phyloP scores from a whole-genome alignment of 1,139 yeast genomes.

The Candida gigantensis region DNA sequence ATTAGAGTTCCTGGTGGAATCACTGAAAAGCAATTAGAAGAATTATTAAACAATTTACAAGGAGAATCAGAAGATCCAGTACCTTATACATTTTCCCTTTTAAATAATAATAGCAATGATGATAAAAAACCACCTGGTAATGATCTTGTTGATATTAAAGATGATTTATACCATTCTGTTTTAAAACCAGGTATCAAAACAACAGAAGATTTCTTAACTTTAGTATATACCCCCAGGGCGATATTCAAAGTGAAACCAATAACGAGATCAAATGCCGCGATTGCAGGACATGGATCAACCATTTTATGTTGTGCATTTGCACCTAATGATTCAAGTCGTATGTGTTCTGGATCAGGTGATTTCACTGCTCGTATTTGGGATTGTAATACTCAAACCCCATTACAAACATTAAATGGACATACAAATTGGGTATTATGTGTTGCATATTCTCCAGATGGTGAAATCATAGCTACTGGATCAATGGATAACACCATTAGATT shows the following conservation, averaged over 20 bases:
- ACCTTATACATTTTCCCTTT: conserved; percentile 82
- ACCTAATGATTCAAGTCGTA: conserved; percentile 79
- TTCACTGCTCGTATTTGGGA: conserved; percentile 98
- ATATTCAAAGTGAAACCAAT: conserved; percentile 91
- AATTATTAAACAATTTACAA: conserved; percentile 73
- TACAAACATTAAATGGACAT: conserved; percentile 80
- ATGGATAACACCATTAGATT: conserved; percentile 88
- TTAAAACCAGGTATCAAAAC: conserved; percentile 84
- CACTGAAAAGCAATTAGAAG: conserved; percentile 83
- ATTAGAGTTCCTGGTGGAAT: conserved; percentile 90
- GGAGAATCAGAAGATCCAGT: conserved; percentile 77
- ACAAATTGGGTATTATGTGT: conserved; percentile 93
- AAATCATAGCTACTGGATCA: conserved; percentile 89
- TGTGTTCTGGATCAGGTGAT: conserved; percentile 98
- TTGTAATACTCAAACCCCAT: conserved; percentile 91
- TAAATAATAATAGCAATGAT: conserved; percentile 45
- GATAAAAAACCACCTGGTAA: conserved; percentile 19
- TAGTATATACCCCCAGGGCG: conserved; percentile 93
- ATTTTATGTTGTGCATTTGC: conserved; percentile 92
- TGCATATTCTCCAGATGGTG: conserved; percentile 93
- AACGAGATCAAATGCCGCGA: conserved; percentile 88
- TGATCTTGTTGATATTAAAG: conserved; percentile 68
- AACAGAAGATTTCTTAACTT: conserved; percentile 89
- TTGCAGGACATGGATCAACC: conserved; percentile 94
- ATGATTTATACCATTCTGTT: conserved; percentile 74